Evolutionary conservation across 129 eudicot species (phyloP).

Genomic region (Flaveria brownii): DNA sequence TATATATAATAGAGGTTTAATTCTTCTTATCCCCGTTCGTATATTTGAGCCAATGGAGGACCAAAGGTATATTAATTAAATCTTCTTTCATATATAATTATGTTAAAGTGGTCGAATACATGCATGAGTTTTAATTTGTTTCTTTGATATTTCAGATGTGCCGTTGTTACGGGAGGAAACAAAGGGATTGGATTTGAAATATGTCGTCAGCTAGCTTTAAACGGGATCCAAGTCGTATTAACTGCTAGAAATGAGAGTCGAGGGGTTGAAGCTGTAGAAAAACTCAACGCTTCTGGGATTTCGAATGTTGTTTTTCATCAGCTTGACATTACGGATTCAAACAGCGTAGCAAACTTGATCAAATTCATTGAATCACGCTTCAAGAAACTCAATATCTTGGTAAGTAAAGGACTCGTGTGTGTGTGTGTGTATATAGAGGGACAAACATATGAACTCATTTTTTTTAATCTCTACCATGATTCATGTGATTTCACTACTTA

Average conservation of each 20-base stretch:
- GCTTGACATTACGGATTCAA: neutral
- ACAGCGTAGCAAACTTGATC: slow-evolving; percentile 1
- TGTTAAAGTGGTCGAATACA: neutral
- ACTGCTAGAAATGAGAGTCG: slow-evolving; percentile 17
- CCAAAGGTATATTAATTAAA: slow-evolving; percentile 6
- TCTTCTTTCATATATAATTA: neutral
- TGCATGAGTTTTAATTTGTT: neutral
- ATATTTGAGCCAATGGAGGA: slow-evolving; percentile 7
- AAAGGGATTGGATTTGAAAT: slow-evolving; percentile 21
- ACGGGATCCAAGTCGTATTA: slow-evolving; percentile 4
- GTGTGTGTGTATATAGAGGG: no score
- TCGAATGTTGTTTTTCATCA: slow-evolving; percentile 5
- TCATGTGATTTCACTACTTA: no score
- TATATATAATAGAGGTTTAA: neutral
- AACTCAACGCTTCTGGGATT: slow-evolving; percentile 18
- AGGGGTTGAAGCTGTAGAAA: slow-evolving; percentile 7
- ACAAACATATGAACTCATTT: no score
- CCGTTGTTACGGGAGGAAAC: slow-evolving; percentile 15
- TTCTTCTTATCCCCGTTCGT: neutral
- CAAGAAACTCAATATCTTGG: neutral
- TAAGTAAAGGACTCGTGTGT: neutral
- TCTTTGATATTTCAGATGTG: slow-evolving; percentile 25
- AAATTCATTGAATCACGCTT: neutral
- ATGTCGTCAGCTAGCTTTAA: slow-evolving; percentile 27
- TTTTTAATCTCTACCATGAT: no score